Evolutionary conservation across 2,329 filamentous ascomycete species (phyloP), one percentile per base, ranked within the genome.

Genomic region (Xylaria sp.): DNA sequence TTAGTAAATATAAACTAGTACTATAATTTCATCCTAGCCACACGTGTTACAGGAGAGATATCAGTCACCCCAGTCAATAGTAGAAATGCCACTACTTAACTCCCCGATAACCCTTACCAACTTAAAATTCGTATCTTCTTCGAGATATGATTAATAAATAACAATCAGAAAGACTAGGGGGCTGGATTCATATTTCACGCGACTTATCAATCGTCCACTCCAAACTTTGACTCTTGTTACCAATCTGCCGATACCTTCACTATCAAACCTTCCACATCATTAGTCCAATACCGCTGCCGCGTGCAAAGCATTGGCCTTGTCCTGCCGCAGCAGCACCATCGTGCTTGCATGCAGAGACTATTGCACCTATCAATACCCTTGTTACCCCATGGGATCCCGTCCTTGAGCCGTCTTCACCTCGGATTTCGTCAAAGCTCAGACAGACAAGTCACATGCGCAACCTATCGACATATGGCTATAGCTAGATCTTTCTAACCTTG

Each of bases 41-140:
- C 51, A 54, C 26, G 56, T 56, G 15, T 20, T 38, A 49, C 33
- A 58, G 40, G 38, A 40, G 53, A 31, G 54, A 17, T 42, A 49
- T 68, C 36, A 59, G 10, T 4, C 20, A 68, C 28, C 67, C 63
- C 38, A 5, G 67, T 66, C 59, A 44, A 66, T 66, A 66, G 5
- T 40, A 66, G 46, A 23, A 53, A 62, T 54, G 20, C 51, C 51
- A 58, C 46, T 54, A 62, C 59, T 66, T 65, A 68, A 66, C 44
- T 58, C 51, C 33, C 38, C 36, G n/a, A 33, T 48, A 26, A 58
- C 33, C 66, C 53, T 62, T 44, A 20, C 31, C 38, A 54, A 54
- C 20, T 56, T 36, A 38, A 58, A 61, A 61, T n/a, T 59, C 13
- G 13, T 53, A 20, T 59, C 7, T 31, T 60, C 48, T 26, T 10